These are phyloP conservation scores for Neurospora sp. DNA, from an alignment of 495 filamentous ascomycete species.

Conservation along the genomic window DNA sequence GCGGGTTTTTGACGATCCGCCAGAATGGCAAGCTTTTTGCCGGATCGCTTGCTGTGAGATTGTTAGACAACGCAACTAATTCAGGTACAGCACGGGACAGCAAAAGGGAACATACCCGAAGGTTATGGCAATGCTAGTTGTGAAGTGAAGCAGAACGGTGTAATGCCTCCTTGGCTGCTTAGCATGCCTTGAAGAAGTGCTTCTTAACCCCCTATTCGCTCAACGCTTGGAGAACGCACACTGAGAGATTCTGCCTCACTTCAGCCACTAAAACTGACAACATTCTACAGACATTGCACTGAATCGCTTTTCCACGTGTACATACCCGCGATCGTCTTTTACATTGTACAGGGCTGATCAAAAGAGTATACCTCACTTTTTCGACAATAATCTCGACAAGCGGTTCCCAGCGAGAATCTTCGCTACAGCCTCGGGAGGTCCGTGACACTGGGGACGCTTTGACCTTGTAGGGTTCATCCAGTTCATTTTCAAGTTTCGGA, in stretches of 20 bases:
- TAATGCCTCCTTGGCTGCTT: background rate
- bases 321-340: background rate
- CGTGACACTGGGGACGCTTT: background rate
- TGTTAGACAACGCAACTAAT: background rate
- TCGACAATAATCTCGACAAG: background rate
- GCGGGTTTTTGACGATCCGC: background rate
- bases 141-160: background rate
- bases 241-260: background rate
- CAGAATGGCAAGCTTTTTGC: background rate
- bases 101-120: background rate
- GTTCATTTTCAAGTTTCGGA: background rate
- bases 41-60: background rate
- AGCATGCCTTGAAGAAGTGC: background rate
- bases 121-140: background rate
- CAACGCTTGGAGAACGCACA: background rate
- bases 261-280: background rate
- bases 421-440: background rate
- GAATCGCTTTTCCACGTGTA: background rate
- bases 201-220: background rate
- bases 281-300: background rate
- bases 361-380: background rate
- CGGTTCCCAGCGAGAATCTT: background rate
- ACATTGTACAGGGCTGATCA: background rate
- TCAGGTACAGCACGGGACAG: background rate
- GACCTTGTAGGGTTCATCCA: background rate